Percentiles rank a stretch among this genome's conserved stretches.
Evolutionary conservation across 139 green algal species (phyloP).

Genomic region (Coelastrella sp.): DNA sequence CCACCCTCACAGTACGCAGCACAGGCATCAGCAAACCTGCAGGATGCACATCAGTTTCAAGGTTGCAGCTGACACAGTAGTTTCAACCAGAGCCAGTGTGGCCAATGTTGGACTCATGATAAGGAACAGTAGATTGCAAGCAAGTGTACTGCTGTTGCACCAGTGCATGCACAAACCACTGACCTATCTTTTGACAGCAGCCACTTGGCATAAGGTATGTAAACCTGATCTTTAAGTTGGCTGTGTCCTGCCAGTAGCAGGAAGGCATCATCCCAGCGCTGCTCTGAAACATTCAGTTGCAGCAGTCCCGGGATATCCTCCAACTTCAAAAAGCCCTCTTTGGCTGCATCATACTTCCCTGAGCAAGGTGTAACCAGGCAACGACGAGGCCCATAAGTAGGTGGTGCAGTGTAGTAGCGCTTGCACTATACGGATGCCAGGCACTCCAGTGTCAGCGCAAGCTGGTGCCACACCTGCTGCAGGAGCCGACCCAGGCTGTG

Average conservation of each 20-base stretch:
- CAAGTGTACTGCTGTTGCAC: not conserved
- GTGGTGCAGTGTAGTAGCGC: too few species aligned
- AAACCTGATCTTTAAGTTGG: constrained; percentile 56
- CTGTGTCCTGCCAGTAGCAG: constrained; percentile 68
- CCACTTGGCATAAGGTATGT: constrained; percentile 74
- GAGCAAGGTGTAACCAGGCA: not conserved
- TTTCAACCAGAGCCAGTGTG: not conserved
- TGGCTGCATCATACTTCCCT: constrained; percentile 65
- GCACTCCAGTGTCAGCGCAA: not conserved
- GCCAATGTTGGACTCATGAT: not conserved
- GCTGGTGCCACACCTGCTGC: not conserved
- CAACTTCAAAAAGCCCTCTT: constrained; percentile 80
- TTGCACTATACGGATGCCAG: too few species aligned
- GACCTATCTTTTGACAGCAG: constrained; percentile 65
- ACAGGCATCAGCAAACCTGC: constrained; percentile 68
- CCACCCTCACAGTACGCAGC: constrained; percentile 64
- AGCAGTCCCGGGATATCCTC: constrained; percentile 53
- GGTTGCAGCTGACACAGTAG: not conserved
- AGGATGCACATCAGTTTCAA: constrained; percentile 8
- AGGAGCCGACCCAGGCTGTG: too few species aligned
- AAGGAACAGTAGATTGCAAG: not conserved
- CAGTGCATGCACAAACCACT: not conserved
- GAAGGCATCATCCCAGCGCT: constrained; percentile 81
- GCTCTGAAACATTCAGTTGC: constrained; percentile 62
- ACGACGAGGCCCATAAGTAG: too few species aligned